These are phyloP conservation scores for Curvularia spicifera DNA, from an alignment of 2,329 filamentous ascomycete genomes.

Conservation along the genomic window DNA sequence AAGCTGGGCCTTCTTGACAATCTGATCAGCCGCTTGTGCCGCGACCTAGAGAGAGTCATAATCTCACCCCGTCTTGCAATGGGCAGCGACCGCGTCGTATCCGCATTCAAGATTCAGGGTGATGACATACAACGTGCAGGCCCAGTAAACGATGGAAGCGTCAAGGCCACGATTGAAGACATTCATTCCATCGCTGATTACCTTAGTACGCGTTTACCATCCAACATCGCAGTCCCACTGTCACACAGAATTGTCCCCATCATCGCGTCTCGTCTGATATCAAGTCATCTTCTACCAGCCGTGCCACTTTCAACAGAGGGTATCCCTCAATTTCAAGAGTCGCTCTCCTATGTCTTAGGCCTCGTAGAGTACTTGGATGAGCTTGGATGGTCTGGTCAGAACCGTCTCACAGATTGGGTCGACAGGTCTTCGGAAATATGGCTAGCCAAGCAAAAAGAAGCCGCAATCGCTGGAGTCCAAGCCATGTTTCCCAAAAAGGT, in stretches of 20 bases:
- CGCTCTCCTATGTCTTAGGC: slow-evolving; percentile 67
- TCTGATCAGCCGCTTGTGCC: slow-evolving; percentile 66
- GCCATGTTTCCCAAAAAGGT: slow-evolving; percentile 71
- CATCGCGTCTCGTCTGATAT: slow-evolving; percentile 71
- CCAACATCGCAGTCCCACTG: slow-evolving; percentile 59
- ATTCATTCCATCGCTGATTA: slow-evolving; percentile 56
- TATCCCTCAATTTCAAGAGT: slow-evolving; percentile 73
- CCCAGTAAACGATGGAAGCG: slow-evolving; percentile 34
- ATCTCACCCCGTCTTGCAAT: slow-evolving; percentile 63
- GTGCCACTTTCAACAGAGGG: slow-evolving; percentile 77
- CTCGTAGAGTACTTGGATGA: slow-evolving; percentile 70
- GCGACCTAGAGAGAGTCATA: slow-evolving; percentile 66
- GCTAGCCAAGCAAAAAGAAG: slow-evolving; percentile 83
- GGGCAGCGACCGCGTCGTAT: slow-evolving; percentile 44
- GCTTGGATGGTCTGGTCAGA: slow-evolving; percentile 66
- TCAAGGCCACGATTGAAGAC: slow-evolving; percentile 41
- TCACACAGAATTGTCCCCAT: slow-evolving; percentile 73
- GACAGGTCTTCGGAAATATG: slow-evolving; percentile 80
- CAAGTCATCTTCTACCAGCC: slow-evolving; percentile 74
- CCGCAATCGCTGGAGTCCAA: slow-evolving; percentile 76
- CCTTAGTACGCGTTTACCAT: slow-evolving; percentile 59
- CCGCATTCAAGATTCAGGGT: slow-evolving; percentile 42
- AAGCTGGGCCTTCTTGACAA: slow-evolving; percentile 53
- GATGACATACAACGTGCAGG: slow-evolving; percentile 45
- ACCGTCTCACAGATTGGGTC: slow-evolving; percentile 78